Base-by-base conservation (phyloP, 176 grass and related monocot genomes). In the Avena eriantha region DNA sequence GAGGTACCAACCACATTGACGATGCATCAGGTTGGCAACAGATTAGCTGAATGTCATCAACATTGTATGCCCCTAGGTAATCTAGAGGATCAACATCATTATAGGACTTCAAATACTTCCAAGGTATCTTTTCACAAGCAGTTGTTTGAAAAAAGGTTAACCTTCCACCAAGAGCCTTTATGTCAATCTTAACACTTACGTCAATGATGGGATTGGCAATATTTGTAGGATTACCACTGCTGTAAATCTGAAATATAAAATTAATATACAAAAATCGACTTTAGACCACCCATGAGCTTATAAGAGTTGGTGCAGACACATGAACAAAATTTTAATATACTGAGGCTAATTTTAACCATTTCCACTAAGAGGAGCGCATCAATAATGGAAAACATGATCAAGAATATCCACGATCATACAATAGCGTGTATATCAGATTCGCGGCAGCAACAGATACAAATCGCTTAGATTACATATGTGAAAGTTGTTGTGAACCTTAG, bases 181-280 rank as follows among this genome's bases (percentile, higher is more conserved):
- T 92, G 90, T 98, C 96, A 89, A 98, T 92, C 85, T 95, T 91
- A 86, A 98, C 80, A 85, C 84, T 98, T 69, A 95, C 96, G 89
- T 98, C 96, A 89, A 92, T 83, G 78, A 98, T 91, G 72, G 91
- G 96, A 67, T 98, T 98, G 75, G 96, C 96, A 87, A 98, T 98
- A 87, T 98, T 98, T 87, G 96, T 98, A 19, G 96, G 96, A 78
- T 98, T 98, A 51, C 96, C 96, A 36, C 96, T 98, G 86, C 96
- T 98, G 72, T 98, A 98, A 87, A 98, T 98, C 96, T 98, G 93
- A 73, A 84, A 90, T 8, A 85, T 24, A 65, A 65, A 18, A 82
- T 76, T 88, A 15, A 82, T 35, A 57, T 13, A 77, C 69, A 68
- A 36, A 55, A 54, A 83, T 10, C 34, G 1, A 18, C 74, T 80